Conservation (phyloP, 257 asterid genomes). For the Ilex aquifolium region DNA sequence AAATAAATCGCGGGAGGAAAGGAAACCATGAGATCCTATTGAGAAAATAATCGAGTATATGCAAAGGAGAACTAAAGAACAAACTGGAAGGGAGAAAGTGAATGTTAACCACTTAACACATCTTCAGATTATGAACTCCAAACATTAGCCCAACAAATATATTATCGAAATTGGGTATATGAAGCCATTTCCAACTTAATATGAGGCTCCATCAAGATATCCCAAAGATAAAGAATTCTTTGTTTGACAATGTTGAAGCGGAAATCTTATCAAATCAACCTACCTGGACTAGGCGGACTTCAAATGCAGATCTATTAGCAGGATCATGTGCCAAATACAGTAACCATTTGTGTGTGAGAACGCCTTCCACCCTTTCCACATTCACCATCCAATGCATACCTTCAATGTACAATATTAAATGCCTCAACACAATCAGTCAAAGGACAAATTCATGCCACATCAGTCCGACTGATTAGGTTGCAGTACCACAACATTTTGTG, state of each 20-base stretch:
- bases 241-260: not conserved
- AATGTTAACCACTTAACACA: no score
- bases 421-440: conserved; percentile 5
- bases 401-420: conserved; percentile 21
- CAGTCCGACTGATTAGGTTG: not conserved
- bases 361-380: conserved; percentile 93
- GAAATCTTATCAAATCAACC: conserved; percentile 9
- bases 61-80: not conserved
- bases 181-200: not conserved
- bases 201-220: not conserved
- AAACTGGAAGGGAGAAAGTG: no score
- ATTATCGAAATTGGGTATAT: not conserved
- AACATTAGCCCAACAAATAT: no score
- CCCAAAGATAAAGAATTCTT: not conserved
- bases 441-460: not conserved
- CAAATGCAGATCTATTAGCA: conserved; percentile 79
- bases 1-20: not conserved
- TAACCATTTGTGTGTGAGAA: conserved; percentile 77
- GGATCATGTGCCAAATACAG: conserved; percentile 86
- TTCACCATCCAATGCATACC: conserved; percentile 98
- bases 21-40: not conserved
- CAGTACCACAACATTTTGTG: not conserved
- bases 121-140: no score
- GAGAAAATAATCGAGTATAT: not conserved
- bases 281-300: conserved; percentile 97